These are phyloP conservation scores for Wallacemonas sp. DNA, from an alignment of 208 protist species.

Conservation along the genomic window DNA sequence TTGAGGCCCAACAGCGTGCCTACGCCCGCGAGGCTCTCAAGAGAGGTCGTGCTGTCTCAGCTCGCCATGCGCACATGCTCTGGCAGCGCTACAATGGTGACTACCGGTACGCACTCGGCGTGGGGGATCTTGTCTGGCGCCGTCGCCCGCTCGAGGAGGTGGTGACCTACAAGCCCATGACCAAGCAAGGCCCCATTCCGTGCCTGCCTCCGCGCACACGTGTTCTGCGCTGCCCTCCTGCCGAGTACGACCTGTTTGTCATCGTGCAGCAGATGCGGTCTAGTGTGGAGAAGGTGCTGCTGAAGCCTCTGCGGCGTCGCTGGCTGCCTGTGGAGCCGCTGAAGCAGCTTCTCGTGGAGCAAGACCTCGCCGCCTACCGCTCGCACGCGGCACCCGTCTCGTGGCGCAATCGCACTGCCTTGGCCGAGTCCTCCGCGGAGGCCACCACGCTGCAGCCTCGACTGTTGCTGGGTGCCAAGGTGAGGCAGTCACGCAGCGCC, in stretches of 20 bases:
- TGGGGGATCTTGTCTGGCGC: slow-evolving; percentile 83
- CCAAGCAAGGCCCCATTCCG: slow-evolving; percentile 12
- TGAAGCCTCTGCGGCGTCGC: slow-evolving; percentile 37
- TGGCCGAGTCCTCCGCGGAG: slow-evolving; percentile 2
- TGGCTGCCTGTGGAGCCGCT: slow-evolving; percentile 15
- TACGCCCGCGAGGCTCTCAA: slow-evolving; percentile 1
- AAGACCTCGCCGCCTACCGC: slow-evolving; percentile 28
- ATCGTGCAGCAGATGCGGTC: slow-evolving; percentile 42
- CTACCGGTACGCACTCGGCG: slow-evolving; percentile 68
- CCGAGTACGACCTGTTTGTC: slow-evolving; percentile 68
- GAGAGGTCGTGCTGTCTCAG: neutral
- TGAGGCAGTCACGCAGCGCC: slow-evolving; percentile 10
- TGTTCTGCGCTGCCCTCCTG: slow-evolving; percentile 14
- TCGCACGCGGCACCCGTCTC: slow-evolving; percentile 24
- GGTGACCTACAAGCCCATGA: slow-evolving; percentile 2
- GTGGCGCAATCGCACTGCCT: neutral
- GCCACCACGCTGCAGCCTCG: neutral
- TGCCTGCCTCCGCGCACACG: neutral
- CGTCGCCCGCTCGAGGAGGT: slow-evolving; percentile 24
- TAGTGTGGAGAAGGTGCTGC: slow-evolving; percentile 45
- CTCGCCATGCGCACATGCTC: slow-evolving; percentile 6
- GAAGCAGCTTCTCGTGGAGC: slow-evolving; percentile 24
- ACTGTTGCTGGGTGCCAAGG: slow-evolving; percentile 16
- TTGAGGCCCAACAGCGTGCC: neutral
- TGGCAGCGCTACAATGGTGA: slow-evolving; percentile 78